A percentile compares a stretch with the other conserved stretches of the same genome.
These are phyloP conservation scores for Trichomonas vaginalis DNA, from an alignment of 208 protist genomes.

Conservation along the genomic window DNA sequence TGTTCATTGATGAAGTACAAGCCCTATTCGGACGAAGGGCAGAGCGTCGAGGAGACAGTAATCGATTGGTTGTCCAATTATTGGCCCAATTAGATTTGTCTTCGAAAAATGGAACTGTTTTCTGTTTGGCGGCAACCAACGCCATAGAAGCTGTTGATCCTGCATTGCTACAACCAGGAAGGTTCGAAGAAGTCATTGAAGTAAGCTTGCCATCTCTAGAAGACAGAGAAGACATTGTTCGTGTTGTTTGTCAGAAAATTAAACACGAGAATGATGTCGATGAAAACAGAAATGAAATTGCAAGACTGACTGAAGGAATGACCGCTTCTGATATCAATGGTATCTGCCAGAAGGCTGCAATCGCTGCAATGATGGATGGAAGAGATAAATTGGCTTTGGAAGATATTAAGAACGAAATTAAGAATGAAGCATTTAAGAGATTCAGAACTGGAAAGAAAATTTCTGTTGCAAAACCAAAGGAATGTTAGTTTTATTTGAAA, in stretches of 20 bases:
- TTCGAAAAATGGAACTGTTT: not conserved
- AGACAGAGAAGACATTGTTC: not conserved
- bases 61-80: not conserved
- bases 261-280: not conserved
- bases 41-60: not conserved
- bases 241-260: not conserved
- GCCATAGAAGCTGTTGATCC: not conserved
- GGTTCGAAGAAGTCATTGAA: slow-evolving; percentile 3
- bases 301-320: not conserved
- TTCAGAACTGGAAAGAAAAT: not conserved
- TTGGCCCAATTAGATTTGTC: not conserved
- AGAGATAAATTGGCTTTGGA: not conserved
- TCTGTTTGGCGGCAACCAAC: not conserved
- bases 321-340: not conserved
- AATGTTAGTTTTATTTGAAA: no score
- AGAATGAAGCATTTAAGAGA: not conserved
- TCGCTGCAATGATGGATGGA: not conserved
- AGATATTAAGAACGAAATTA: not conserved
- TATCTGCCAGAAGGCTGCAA: not conserved
- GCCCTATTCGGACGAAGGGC: not conserved
- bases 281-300: not conserved
- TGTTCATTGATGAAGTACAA: not conserved
- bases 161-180: not conserved
- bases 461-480: not conserved
- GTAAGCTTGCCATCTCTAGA: not conserved